Base-by-base conservation (phyloP, 768 basidiomycete species). In the Boletus barrowsii region DNA sequence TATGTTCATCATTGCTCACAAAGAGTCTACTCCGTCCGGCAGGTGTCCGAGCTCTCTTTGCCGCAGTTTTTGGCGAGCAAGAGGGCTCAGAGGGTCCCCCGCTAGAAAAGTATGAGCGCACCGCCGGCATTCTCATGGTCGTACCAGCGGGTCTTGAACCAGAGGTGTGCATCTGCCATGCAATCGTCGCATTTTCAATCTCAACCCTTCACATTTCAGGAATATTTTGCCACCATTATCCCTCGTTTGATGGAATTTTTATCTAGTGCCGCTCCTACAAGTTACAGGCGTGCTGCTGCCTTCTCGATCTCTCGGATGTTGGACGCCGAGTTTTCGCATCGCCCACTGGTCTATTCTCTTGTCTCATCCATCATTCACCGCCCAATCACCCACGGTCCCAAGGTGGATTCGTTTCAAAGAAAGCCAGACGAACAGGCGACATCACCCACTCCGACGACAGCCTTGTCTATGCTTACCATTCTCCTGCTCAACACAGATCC, bases 401-500 rank as follows among this genome's bases (percentile, higher is more conserved):
- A 40, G 5, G 10, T 26, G 37, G 51, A 50, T 46, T 30, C 39
- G 3, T 22, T 22, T 22, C 22, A 22, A 22, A 22, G 22, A 36
- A 15, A 1, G 13, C 4, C 35, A 15, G 30, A 49, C 20, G 47
- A 37, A 24, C 42, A 3, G 4, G 10, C 8, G 15, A 29, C 40
- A 39, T 13, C 26, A 6, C 53, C 68, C 33, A 50, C 69, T 5
- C 72, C 82, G 5, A 67, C 70, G 18, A 68, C 68, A 14, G 76
- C 82, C 3, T 66, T 90, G n/a, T 71, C 73, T 7, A 76, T 70
- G 5, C 67, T 93, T 18, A 73, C 79, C 47, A 73, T 75, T 1
- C 72, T 95, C 26, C 70, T 90, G 3, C 78, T 84, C 6, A 89
- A 93, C 59, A 82, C 85, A 6, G 90, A 95, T 58, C 91, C 92